Evolutionary conservation across 768 basidiomycete species (phyloP).

Genomic region (Ramaria sp.): DNA sequence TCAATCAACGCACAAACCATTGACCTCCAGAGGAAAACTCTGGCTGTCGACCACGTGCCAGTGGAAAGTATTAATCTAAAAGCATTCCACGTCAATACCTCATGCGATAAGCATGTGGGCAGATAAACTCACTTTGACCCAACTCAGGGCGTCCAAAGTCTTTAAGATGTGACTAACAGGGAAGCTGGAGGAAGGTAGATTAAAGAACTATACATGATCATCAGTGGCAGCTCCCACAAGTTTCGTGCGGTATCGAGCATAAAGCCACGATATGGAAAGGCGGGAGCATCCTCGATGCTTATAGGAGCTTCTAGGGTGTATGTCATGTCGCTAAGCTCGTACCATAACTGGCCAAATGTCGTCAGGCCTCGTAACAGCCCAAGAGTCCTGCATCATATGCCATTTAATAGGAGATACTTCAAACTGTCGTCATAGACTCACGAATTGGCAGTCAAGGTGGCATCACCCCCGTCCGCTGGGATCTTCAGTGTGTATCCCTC

Average conservation of each 20-base stretch:
- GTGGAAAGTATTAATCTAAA: slow-evolving; percentile 62
- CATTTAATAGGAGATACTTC: not conserved
- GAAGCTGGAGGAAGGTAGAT: slow-evolving; percentile 29
- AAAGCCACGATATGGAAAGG: slow-evolving; percentile 64
- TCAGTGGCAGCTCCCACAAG: slow-evolving; percentile 34
- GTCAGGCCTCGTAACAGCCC: slow-evolving; percentile 64
- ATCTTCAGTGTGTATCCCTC: slow-evolving; percentile 53
- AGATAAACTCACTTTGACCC: slow-evolving; percentile 40
- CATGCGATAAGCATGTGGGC: not conserved
- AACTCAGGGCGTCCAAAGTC: slow-evolving; percentile 67
- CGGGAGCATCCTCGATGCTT: slow-evolving; percentile 48
- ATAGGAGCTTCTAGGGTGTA: slow-evolving; percentile 50
- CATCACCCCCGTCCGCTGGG: slow-evolving; percentile 41
- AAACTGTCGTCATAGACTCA: not conserved
- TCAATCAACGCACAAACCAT: slow-evolving; percentile 26
- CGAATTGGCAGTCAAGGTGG: slow-evolving; percentile 46
- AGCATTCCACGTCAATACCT: slow-evolving; percentile 3
- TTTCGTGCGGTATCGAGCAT: slow-evolving; percentile 77
- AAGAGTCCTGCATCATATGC: slow-evolving; percentile 25
- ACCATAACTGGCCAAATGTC: slow-evolving; percentile 69
- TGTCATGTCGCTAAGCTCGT: slow-evolving; percentile 32
- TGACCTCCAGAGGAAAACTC: slow-evolving; percentile 62
- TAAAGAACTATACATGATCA: slow-evolving; percentile 7
- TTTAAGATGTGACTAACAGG: slow-evolving; percentile 52
- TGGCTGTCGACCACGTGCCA: slow-evolving; percentile 84